Percentiles rank a stretch among this genome's conserved stretches.
phyloP scores from a whole-genome alignment of 2,329 filamentous ascomycete species.

The Ophiostoma ips region DNA sequence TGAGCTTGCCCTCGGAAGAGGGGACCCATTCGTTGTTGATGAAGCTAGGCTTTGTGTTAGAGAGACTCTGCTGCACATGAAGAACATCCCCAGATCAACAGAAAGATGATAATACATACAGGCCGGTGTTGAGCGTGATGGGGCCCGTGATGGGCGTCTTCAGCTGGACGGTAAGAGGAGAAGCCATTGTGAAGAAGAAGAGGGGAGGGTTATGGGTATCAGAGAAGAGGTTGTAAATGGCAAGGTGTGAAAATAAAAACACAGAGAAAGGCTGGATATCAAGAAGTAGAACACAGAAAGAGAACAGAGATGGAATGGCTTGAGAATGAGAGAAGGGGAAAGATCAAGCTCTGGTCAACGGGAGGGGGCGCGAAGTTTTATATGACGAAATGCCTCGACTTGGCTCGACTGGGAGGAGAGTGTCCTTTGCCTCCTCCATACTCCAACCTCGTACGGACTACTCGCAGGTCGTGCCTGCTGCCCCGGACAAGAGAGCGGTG shows the following conservation, averaged over 20 bases:
- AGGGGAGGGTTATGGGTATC: background rate
- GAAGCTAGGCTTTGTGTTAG: conserved; percentile 38
- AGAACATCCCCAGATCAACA: too few relatives aligned
- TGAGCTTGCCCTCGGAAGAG: conserved; percentile 73
- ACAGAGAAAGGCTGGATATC: background rate
- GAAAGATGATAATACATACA: too few relatives aligned
- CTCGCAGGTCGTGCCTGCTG: too few relatives aligned
- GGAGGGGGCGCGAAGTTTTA: background rate
- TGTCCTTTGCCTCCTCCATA: background rate
- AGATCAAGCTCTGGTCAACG: background rate
- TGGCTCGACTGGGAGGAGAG: background rate
- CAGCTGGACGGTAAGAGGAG: conserved; percentile 35
- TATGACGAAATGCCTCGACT: conserved; percentile 1
- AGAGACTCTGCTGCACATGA: too few relatives aligned
- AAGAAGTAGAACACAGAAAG: too few relatives aligned
- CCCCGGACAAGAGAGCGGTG: background rate
- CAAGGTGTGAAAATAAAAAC: background rate
- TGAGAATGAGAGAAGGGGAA: background rate
- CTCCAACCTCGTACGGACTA: background rate
- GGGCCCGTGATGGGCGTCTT: conserved; percentile 52
- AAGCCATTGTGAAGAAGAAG: conserved; percentile 18
- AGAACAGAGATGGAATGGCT: background rate
- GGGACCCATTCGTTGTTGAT: conserved; percentile 90
- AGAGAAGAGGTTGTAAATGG: background rate
- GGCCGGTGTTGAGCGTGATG: conserved; percentile 46